Evolutionary conservation across 2,329 filamentous ascomycete genomes (phyloP), one percentile per base, ranked within the genome.

Genomic region (Hymenoscyphus fructigenus): DNA sequence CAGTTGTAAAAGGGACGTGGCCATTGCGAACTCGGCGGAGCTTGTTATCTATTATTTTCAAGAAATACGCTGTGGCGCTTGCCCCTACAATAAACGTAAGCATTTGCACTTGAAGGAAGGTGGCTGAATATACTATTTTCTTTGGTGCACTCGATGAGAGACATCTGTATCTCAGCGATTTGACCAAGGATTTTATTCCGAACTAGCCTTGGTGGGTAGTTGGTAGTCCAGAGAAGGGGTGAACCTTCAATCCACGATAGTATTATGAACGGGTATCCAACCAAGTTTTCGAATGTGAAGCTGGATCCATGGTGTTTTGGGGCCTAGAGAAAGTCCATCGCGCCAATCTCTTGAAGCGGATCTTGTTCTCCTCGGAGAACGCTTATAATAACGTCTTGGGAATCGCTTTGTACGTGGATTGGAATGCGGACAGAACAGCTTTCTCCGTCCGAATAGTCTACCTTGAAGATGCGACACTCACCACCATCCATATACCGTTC

Each of bases 171-270:
- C 47, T 23, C 7, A 55, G 47, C 47, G 26, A 55, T 15, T 55
- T 55, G 47, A 55, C n/a, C 9, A 55, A 55, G 47, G n/a, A 55
- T 20, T 55, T 55, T 55, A 55, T 55, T 28, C 26, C 47, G 47
- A 55, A 55, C 5, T 6, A 2, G n/a, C 26, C 47, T 20, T 20
- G 47, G 47, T 55, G 47, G 47, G 47, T 55, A 55, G 47, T 28
- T 28, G 9, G 26, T 15, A 55, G 47, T 10, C 47, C 47, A 55
- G n/a, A 28, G 26, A 55, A 55, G 47, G 12, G n/a, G 47, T 55
- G n/a, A 23, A 10, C 47, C 47, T 28, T 10, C n/a, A 55, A 28
- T 17, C 47, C 47, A 55, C 47, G 47, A 23, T 15, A 55, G 20
- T 15, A 55, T 3, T 20, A 55, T 28, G n/a, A 55, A 55, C 47